A percentile compares a stretch with the other conserved stretches of the same genome.
These are phyloP conservation scores for Limonomyces culmigenus DNA, from an alignment of 1,284 basidiomycete genomes.

Conservation along the genomic window DNA sequence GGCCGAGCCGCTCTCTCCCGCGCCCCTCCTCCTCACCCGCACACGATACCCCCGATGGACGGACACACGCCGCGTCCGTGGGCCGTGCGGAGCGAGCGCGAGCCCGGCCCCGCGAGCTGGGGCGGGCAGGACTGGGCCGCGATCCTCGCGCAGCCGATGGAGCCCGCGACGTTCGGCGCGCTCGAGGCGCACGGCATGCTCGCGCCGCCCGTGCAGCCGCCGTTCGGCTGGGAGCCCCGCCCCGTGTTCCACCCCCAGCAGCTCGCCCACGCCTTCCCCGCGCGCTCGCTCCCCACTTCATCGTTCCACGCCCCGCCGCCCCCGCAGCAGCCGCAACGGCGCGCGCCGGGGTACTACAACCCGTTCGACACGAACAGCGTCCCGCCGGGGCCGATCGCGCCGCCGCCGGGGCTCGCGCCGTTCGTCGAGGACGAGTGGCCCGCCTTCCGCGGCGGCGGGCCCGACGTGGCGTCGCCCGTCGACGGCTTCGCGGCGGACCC, in stretches of 20 bases:
- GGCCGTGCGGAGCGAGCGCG: too few relatives aligned
- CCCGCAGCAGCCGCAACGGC: too few relatives aligned
- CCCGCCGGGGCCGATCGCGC: conserved; percentile 52
- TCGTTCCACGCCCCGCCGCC: neutral
- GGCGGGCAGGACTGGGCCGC: conserved; percentile 30
- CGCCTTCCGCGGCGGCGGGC: neutral
- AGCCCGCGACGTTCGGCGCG: conserved; percentile 37
- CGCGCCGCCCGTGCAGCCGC: conserved; percentile 3
- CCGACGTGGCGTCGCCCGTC: neutral
- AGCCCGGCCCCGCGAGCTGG: conserved; percentile 16
- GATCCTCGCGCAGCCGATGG: conserved; percentile 38
- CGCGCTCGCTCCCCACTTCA: neutral
- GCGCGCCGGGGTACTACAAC: too few relatives aligned
- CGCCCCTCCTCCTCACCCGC: neutral
- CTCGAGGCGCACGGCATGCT: conserved; percentile 42
- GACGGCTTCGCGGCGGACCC: conserved; percentile 24
- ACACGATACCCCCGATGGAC: too few relatives aligned
- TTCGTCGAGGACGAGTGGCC: neutral
- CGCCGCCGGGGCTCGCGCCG: conserved; percentile 16
- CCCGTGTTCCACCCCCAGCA: conserved; percentile 8
- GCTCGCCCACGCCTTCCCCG: conserved; percentile 4
- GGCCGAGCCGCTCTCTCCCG: conserved; percentile 2
- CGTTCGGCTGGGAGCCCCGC: conserved; percentile 6
- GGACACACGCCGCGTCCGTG: too few relatives aligned
- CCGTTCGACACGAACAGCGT: conserved; percentile 44